Base-by-base conservation (phyloP, 305 asterid species). In the Plantago coronopus region DNA sequence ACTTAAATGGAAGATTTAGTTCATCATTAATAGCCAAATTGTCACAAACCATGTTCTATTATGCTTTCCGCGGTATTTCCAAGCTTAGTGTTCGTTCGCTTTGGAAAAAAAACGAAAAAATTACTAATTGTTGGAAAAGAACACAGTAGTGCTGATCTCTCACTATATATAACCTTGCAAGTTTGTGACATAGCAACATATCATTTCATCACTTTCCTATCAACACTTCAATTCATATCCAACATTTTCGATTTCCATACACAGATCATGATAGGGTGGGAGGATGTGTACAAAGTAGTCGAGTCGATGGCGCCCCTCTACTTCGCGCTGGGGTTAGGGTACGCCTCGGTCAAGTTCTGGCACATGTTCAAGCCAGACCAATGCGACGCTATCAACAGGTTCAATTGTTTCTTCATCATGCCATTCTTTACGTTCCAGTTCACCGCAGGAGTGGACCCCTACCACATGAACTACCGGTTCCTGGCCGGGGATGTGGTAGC, bases 351-450 rank as follows among this genome's bases (percentile, higher is more conserved):
- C 11, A 74, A 59, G 43, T 81, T 89, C 88, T 76, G 82, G 83
- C 57, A 63, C 19, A 69, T 86, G 76, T 83, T 88, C 68, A 75
- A 75, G 8, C 74, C 81, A 0, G 79, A 83, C 18, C 84, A 86
- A 23, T 83, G 87, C 59, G 87, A 74, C 38, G 94, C 95, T 48
- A 72, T 89, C 17, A 89, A 82, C 58, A 81, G 84, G 3, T 82
- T 89, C 74, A 83, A 74, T 48, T 85, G 87, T 37, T 89, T 76
- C 37, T 84, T 83, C 77, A 64, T 85, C 29, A 38, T 87, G 48
- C 96, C 97, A 0, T 85, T 89, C 60, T 87, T 85, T 76, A 66
- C 72, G 16, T 89, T 87, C 55, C 75, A 80, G 0, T 84, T 89
- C 75, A 64, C 74, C 7, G 44, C 79, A 20, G 57, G 69, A 17